Percentiles rank a stretch among this genome's conserved stretches.
phyloP scores from a whole-genome alignment of 345 rosid genomes.

The Moringa oleifera region DNA sequence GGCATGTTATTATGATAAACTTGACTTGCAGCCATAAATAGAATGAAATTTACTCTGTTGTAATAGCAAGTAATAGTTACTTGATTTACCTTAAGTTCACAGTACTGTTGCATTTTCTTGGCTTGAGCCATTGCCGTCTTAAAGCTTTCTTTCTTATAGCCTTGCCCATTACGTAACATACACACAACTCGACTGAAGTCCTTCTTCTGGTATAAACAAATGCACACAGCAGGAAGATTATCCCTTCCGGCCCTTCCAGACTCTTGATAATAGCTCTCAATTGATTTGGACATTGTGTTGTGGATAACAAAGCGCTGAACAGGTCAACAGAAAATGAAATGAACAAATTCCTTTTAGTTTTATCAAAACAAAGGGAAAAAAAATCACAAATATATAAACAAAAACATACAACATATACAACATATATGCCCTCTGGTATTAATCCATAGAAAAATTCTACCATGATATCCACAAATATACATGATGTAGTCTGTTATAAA shows the following conservation, averaged over 20 bases:
- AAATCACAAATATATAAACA: too few relatives aligned
- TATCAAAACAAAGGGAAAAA: background rate
- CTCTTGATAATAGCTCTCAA: slow-evolving; percentile 95
- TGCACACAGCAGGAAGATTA: slow-evolving; percentile 56
- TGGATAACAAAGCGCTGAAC: slow-evolving; percentile 81
- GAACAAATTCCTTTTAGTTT: background rate
- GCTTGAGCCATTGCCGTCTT: slow-evolving; percentile 84
- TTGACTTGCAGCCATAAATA: background rate
- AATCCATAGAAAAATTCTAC: background rate
- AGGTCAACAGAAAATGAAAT: slow-evolving; percentile 2
- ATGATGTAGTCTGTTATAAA: background rate
- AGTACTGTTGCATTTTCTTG: slow-evolving; percentile 80
- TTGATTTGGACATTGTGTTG: slow-evolving; percentile 87
- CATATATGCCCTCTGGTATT: too few relatives aligned
- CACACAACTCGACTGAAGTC: slow-evolving; percentile 92
- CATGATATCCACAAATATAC: background rate
- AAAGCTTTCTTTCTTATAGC: slow-evolving; percentile 57
- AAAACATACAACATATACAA: too few relatives aligned
- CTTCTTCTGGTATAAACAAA: slow-evolving; percentile 81
- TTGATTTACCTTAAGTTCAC: slow-evolving; percentile 70
- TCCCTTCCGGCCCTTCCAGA: slow-evolving; percentile 95
- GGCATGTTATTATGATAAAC: background rate
- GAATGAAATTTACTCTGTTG: background rate
- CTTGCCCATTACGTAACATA: slow-evolving; percentile 78
- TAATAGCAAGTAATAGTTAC: background rate